Evolutionary conservation across 331 rosid species (phyloP), one percentile per base, ranked within the genome.

Genomic region (Cydonia oblonga): DNA sequence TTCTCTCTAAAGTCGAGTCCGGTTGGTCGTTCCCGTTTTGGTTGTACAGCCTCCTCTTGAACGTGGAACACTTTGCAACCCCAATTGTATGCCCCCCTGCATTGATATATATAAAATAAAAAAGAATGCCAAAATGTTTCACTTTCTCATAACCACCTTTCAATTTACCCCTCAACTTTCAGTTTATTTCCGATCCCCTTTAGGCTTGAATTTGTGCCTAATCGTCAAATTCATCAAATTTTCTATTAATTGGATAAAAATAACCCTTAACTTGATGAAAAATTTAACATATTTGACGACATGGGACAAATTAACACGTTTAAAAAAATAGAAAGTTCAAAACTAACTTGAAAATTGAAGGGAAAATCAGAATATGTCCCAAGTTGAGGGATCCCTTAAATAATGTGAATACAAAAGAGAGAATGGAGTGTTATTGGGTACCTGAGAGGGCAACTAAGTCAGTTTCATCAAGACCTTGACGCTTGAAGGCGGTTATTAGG

Each of bases 401-500:
- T 46, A 46, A 15, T 46, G 1, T 46, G 20, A 6, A 15, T 15
- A 16, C 20, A 49, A 49, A 5, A 6, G 54, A 1, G 20, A 22
- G 22, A 20, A 56, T 20, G 1, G 9, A 23, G 25, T 20, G 11
- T 56, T 56, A 56, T 57, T 5, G 20, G 20, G 54, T 54, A 91
- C 96, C 97, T 69, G 96, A 91, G 79, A 91, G 92, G 49, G 97
- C 89, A 53, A 91, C 96, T 25, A 91, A 91, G 72, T 91, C 97
- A 7, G 79, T 87, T 83, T 86, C 90, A 60, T 86, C 80, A 20
- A 91, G 97, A 53, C 97, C 97, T 78, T 91, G 93, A 20, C 97
- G 88, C 56, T 84, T 78, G 84, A 91, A 89, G 60, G 86, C 79
- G 54, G 81, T 83, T 0, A 84, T 0, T 13, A 91, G 93, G 73